A percentile compares a stretch with the other conserved stretches of the same genome.
Evolutionary conservation across 164 flowering plant genomes (phyloP).

Genomic region (Kingdonia uniflora): DNA sequence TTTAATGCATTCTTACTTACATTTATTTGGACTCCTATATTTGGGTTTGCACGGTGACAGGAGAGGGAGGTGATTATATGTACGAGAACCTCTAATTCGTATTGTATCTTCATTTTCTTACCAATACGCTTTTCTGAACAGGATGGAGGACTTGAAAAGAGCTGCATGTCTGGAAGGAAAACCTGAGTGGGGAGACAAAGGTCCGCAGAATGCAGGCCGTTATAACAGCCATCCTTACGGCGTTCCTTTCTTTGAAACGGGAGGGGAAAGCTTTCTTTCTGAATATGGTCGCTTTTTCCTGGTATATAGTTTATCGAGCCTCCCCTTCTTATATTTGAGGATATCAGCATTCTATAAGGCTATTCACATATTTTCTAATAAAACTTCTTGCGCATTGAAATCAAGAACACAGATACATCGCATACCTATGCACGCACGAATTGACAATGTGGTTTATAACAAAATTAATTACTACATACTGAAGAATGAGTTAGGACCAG

Average conservation of each 20-base stretch:
- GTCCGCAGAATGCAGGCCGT: slow-evolving; percentile 44
- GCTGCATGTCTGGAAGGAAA: slow-evolving; percentile 40
- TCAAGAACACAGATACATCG: too few relatives aligned
- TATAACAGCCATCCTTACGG: slow-evolving; percentile 45
- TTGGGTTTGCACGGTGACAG: too few relatives aligned
- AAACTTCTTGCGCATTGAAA: too few relatives aligned
- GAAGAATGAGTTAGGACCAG: too few relatives aligned
- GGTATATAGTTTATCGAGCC: slow-evolving; percentile 17
- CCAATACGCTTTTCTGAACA: slow-evolving; percentile 8
- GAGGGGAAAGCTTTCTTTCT: slow-evolving; percentile 40
- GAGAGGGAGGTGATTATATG: too few relatives aligned
- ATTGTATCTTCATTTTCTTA: slow-evolving; percentile 2
- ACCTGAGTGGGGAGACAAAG: slow-evolving; percentile 50
- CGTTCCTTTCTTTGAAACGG: slow-evolving; percentile 45
- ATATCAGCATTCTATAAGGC: too few relatives aligned
- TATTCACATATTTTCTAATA: too few relatives aligned
- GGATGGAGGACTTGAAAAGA: slow-evolving; percentile 39
- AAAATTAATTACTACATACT: too few relatives aligned
- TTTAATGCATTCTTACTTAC: not conserved
- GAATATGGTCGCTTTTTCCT: slow-evolving; percentile 56
- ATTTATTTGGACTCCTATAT: too few relatives aligned
- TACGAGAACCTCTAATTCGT: not conserved
- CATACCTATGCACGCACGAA: too few relatives aligned
- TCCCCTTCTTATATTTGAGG: not conserved
- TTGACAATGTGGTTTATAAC: too few relatives aligned